Base-by-base conservation (phyloP, 2,329 filamentous ascomycete species). In the Thelonectria blattea region DNA sequence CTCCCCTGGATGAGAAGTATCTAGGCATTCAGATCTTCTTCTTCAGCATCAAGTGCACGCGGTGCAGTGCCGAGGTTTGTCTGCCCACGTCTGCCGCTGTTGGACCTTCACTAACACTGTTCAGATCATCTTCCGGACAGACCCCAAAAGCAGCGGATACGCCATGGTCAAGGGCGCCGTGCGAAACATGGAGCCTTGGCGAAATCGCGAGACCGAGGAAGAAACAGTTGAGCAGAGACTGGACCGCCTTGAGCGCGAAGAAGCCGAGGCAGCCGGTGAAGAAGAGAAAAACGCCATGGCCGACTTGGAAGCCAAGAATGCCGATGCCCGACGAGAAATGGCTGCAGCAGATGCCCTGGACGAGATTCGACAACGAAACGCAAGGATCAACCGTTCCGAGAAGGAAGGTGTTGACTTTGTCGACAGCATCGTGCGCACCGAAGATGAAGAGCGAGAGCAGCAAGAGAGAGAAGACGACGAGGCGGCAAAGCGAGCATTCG, bases 141-240 rank as follows among this genome's bases (percentile, higher is more conserved):
- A 99, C 68, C 95, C 95, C 0, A 96, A 96, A 76, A 93, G 93
- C 72, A 92, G 93, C 83, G 94, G 98, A 74, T 99, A 97, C 73
- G 86, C 77, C 86, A 83, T 84, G 72, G 85, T 96, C 75, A 84
- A 85, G 51, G 94, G 95, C 15, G 95, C 94, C 5, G 92, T 94
- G 78, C 85, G 95, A 46, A 98, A 97, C 75, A 95, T 95, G 65
- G 95, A 99, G 76, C 90, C 91, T 0, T 99, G 95, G 95, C 82
- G 92, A 24, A 80, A 85, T 58, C 79, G 80, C 9, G 75, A 74
- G 22, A 83, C 89, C 52, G 83, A 85, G 22, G 85, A 88, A 61
- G 94, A 97, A 79, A 94, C 91, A 2, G 91, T 96, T 66, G 92
- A 98, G 74, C 87, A 97, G 79, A 83, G 91, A 43, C 80, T 98